phyloP scores from a whole-genome alignment of 2,329 filamentous ascomycete species.

The Colletotrichum sp. region DNA sequence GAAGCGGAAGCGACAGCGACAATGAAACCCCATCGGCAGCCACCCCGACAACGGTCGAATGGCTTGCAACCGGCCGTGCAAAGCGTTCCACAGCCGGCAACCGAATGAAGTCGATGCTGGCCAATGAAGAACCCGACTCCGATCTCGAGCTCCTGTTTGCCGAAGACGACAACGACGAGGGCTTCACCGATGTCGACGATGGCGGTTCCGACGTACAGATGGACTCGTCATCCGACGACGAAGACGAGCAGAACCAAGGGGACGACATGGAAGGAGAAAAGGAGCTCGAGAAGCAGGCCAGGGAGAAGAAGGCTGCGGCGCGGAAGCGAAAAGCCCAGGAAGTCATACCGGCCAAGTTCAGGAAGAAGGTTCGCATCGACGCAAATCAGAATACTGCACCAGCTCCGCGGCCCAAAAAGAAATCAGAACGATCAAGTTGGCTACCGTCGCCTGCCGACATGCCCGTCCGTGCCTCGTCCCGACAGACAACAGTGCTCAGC shows the following conservation, averaged over 20 bases:
- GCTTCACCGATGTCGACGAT: constrained; percentile 72
- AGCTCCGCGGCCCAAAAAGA: constrained; percentile 60
- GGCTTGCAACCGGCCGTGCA: constrained; percentile 74
- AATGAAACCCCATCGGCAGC: constrained; percentile 26
- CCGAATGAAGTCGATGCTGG: constrained; percentile 78
- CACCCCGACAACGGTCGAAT: constrained; percentile 57
- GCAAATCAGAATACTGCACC: constrained; percentile 39
- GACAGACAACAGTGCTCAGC: constrained; percentile 62
- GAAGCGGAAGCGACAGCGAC: constrained; percentile 36
- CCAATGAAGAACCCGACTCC: constrained; percentile 73
- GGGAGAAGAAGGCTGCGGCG: constrained; percentile 67
- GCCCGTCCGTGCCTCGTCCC: constrained; percentile 63
- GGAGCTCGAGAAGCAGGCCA: constrained; percentile 80
- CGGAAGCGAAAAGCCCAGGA: constrained; percentile 84
- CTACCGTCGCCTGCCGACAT: constrained; percentile 58
- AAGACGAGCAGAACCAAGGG: constrained; percentile 71
- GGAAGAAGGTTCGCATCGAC: constrained; percentile 81
- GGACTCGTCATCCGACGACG: constrained; percentile 84
- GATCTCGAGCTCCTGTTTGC: constrained; percentile 79
- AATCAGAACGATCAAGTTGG: constrained; percentile 65
- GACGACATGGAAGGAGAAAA: constrained; percentile 87
- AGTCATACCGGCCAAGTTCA: constrained; percentile 71
- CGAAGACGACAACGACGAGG: constrained; percentile 71
- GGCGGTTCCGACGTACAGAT: constrained; percentile 80
- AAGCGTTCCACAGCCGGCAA: constrained; percentile 85